These are phyloP conservation scores for Peltaster fructicola DNA, from an alignment of 2,329 filamentous ascomycete genomes.

Conservation along the genomic window DNA sequence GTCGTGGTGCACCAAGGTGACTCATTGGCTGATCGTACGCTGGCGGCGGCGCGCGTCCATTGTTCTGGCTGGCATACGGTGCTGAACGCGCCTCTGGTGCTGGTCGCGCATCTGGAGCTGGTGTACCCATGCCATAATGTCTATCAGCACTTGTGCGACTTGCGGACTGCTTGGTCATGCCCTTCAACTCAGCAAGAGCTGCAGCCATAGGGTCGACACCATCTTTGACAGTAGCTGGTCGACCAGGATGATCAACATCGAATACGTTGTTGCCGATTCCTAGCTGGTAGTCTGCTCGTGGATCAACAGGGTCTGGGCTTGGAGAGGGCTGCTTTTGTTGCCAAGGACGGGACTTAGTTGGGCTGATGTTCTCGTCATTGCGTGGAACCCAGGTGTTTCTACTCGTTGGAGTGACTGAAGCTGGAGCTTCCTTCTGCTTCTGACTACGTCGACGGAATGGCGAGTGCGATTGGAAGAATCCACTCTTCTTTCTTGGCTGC, in stretches of 20 bases:
- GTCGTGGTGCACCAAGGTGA: conserved; percentile 71
- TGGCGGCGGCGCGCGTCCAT: conserved; percentile 58
- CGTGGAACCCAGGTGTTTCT: conserved; percentile 38
- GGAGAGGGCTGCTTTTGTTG: conserved; percentile 18
- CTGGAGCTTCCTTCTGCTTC: conserved; percentile 53
- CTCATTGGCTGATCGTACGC: conserved; percentile 66
- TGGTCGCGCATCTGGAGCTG: no score
- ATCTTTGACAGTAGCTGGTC: not conserved
- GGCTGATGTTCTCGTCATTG: conserved; percentile 21
- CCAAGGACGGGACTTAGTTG: conserved; percentile 21
- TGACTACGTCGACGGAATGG: conserved; percentile 79
- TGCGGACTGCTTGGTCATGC: conserved; percentile 62
- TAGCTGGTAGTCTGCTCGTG: conserved; percentile 77
- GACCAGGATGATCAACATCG: conserved; percentile 66
- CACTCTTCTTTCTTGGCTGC: conserved; percentile 55
- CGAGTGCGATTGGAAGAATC: conserved; percentile 84
- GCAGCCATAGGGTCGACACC: conserved; percentile 68
- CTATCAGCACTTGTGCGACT: conserved; percentile 84
- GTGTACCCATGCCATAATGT: conserved; percentile 84
- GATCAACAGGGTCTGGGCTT: conserved; percentile 50
- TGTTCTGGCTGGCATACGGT: conserved; percentile 26
- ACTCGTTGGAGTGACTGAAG: conserved; percentile 22
- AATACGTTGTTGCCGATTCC: conserved; percentile 96
- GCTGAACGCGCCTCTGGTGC: conserved; percentile 22
- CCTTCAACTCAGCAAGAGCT: conserved; percentile 83